A percentile compares a stretch with the other conserved stretches of the same genome.
These are phyloP conservation scores for Suillus occidentalis DNA, from an alignment of 768 basidiomycete species.

Conservation along the genomic window DNA sequence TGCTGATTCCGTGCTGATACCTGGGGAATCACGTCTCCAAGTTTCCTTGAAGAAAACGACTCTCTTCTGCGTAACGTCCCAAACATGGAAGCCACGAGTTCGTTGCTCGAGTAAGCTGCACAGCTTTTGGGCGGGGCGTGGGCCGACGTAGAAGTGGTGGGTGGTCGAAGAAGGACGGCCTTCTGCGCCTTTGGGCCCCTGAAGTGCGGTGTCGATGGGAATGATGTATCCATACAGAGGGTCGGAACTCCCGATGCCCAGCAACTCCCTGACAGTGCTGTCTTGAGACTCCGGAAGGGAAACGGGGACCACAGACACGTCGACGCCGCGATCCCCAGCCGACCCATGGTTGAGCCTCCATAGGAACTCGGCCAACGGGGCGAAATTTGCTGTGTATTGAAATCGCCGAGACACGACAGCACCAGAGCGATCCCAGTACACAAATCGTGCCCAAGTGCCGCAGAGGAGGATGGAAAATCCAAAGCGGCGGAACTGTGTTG, in stretches of 20 bases:
- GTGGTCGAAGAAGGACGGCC: not conserved
- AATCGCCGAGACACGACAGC: conserved; percentile 26
- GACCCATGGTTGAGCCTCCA: conserved; percentile 21
- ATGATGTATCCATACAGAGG: not conserved
- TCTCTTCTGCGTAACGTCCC: not conserved
- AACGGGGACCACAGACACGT: conserved; percentile 24
- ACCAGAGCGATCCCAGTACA: conserved; percentile 37
- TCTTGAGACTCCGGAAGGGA: conserved; percentile 8
- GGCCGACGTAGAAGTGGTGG: not conserved
- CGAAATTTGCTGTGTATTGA: conserved; percentile 18
- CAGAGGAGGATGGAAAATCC: conserved; percentile 32
- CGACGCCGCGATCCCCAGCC: conserved; percentile 20
- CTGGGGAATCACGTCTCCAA: conserved; percentile 23
- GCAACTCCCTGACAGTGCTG: conserved; percentile 1
- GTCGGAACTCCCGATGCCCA: not conserved
- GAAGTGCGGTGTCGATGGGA: not conserved
- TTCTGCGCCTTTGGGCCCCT: not conserved
- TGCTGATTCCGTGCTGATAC: conserved; percentile 20
- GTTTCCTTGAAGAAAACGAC: conserved; percentile 33
- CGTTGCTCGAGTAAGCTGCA: not conserved
- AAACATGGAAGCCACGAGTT: not conserved
- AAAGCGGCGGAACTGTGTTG: conserved; percentile 30
- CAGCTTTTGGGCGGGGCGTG: not conserved
- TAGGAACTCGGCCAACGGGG: conserved; percentile 25
- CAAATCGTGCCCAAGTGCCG: conserved; percentile 25